Conservation (phyloP, 345 rosid species). For the Viola odorata region DNA sequence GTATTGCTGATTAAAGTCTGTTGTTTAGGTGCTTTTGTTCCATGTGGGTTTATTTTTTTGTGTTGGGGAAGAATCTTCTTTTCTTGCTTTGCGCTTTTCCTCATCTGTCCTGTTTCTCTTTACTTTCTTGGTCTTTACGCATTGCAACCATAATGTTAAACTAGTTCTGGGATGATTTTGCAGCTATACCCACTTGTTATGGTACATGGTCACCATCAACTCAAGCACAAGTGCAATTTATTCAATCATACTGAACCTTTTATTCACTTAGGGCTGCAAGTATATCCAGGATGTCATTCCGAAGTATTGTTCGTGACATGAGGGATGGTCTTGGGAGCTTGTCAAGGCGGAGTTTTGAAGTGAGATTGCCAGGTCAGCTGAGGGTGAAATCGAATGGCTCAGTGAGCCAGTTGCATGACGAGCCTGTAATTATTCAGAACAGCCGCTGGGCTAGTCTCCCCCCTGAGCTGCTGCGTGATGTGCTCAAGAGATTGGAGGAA, state of each 20-base stretch:
- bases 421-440: slow-evolving; percentile 3
- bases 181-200: slow-evolving; percentile 14
- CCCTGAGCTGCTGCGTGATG: slow-evolving; percentile 8
- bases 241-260: background rate
- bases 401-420: slow-evolving; percentile 3
- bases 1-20: slow-evolving; percentile 17
- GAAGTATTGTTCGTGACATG: slow-evolving; percentile 2
- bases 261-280: background rate
- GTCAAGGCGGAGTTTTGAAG: slow-evolving; percentile 10
- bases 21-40: slow-evolving; percentile 51
- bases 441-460: slow-evolving; percentile 12
- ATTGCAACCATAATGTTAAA: slow-evolving; percentile 21
- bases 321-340: slow-evolving; percentile 12
- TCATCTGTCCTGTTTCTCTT: slow-evolving; percentile 21
- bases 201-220: slow-evolving; percentile 1
- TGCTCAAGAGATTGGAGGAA: slow-evolving; percentile 10
- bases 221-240: background rate
- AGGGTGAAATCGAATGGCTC: slow-evolving; percentile 8
- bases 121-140: slow-evolving; percentile 38
- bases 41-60: slow-evolving; percentile 42
- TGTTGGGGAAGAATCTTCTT: slow-evolving; percentile 45
- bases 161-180: slow-evolving; percentile 12
- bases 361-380: slow-evolving; percentile 5
- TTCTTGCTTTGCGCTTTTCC: slow-evolving; percentile 34
- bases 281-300: slow-evolving; percentile 5